Base-by-base conservation (phyloP, 73 alveolate species). In the Stentor roeselii region DNA sequence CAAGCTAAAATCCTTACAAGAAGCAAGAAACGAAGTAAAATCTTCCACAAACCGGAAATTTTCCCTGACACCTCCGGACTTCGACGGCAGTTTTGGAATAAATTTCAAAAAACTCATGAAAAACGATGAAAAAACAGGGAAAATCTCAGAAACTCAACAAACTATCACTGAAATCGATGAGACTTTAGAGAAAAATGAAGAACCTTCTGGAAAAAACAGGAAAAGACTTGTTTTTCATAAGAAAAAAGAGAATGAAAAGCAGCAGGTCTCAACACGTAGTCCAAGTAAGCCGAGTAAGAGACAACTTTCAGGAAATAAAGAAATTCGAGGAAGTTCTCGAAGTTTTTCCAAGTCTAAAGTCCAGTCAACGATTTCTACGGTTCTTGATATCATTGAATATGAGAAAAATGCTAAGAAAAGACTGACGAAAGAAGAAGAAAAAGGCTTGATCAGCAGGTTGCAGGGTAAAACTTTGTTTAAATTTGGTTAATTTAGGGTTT, bases 1-100 rank as follows among this genome's bases (percentile, higher is more conserved):
- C 67, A 50, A 50, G 67, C 67, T 50, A 21, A 50, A 50, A 50
- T 50, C 67, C 21, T 50, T 50, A 50, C 67, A 50, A 50, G 67
- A 50, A 50, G 67, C 67, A 11, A 50, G 67, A 21, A 11, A 50
- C 67, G 67, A 50, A 21, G 21, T 50, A 21, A 50, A 50, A 50
- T 50, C 67, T 50, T 50, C 67, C 21, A 50, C 6, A 6, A 6
- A 6, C 67, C 6, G 67, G 67, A 50, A 6, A 11, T 50, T 50
- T 11, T 50, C 67, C 21, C 21, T 50, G 21, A 11, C 67, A 11
- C 30, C 6, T 50, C 30, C 6, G 21, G 21, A 6, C 21, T 50
- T 50, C 6, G 6, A 6, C 6, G 30, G 21, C 21, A 50, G 67
- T 50, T 6, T 50, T 50, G 67, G 21, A 11, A 50, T 50, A 6